These are phyloP conservation scores for Mallotus japonicus DNA, from an alignment of 441 rosid genomes.

Conservation along the genomic window DNA sequence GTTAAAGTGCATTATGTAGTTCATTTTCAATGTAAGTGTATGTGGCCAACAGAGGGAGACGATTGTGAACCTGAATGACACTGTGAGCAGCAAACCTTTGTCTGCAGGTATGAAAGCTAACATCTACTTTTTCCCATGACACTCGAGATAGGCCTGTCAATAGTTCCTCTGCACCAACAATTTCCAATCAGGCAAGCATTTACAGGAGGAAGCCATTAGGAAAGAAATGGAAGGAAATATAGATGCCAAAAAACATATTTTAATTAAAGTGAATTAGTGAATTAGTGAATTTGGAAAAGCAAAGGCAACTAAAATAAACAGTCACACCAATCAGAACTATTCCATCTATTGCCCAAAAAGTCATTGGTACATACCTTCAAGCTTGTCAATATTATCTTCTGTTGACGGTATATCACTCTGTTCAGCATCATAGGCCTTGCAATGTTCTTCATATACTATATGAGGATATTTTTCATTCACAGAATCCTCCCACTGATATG, in stretches of 20 bases:
- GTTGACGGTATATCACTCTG: conserved; percentile 32
- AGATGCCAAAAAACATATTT: background rate
- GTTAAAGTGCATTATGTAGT: background rate
- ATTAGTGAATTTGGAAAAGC: background rate
- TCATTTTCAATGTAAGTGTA: background rate
- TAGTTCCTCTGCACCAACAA: conserved; percentile 63
- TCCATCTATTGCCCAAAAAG: background rate
- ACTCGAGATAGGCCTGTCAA: conserved; percentile 72
- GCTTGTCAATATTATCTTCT: conserved; percentile 49
- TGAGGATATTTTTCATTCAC: conserved; percentile 80
- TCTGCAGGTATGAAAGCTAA: conserved; percentile 79
- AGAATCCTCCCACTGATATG: conserved; percentile 60
- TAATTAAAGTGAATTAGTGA: background rate
- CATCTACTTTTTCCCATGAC: conserved; percentile 95
- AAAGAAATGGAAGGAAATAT: background rate
- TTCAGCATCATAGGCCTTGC: conserved; percentile 60
- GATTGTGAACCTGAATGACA: conserved; percentile 71
- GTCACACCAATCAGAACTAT: background rate
- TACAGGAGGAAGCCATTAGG: background rate
- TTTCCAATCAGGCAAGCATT: conserved; percentile 5
- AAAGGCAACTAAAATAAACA: conserved; percentile 6
- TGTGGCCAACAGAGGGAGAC: background rate
- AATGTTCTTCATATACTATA: conserved; percentile 81
- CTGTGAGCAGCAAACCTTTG: conserved; percentile 92
- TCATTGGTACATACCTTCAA: conserved; percentile 61